Evolutionary conservation across 2,329 filamentous ascomycete species (phyloP).

Genomic region (Paracamarosporium sp.): DNA sequence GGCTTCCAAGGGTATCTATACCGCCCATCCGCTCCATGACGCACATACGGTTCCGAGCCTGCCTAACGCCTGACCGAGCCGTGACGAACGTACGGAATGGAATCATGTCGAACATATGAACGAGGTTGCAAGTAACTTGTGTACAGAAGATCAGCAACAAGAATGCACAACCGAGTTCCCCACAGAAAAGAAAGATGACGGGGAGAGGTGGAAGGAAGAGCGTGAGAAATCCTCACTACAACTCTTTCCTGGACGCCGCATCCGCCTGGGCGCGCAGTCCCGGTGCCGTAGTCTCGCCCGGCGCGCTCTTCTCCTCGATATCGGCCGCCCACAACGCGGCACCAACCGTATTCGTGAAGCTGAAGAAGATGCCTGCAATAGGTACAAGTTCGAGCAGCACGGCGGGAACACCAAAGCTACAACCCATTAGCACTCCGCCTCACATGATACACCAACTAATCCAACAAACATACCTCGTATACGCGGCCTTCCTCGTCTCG

Average conservation of each 20-base stretch:
- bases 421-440: constrained; percentile 6
- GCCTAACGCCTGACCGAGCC: constrained; percentile 3
- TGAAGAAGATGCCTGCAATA: constrained; percentile 80
- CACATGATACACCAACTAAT: too few species aligned
- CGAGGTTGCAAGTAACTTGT: background rate
- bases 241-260: constrained; percentile 36
- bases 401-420: constrained; percentile 73
- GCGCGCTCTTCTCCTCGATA: constrained; percentile 62
- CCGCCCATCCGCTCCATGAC: constrained; percentile 16
- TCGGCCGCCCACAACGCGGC: constrained; percentile 95
- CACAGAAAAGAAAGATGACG: background rate
- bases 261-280: constrained; percentile 45
- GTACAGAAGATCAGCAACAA: constrained; percentile 2
- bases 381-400: constrained; percentile 86
- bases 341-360: constrained; percentile 90
- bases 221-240: constrained; percentile 40
- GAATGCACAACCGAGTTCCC: background rate
- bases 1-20: constrained; percentile 46
- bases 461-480: constrained; percentile 69
- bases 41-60: constrained; percentile 9
- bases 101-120: constrained; percentile 12
- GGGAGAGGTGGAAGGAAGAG: background rate
- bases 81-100: constrained; percentile 5
- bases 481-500: constrained; percentile 73
- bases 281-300: constrained; percentile 39